Conservation (phyloP, 192 early-diverging fungal species). For the Chytriomyces sp. region DNA sequence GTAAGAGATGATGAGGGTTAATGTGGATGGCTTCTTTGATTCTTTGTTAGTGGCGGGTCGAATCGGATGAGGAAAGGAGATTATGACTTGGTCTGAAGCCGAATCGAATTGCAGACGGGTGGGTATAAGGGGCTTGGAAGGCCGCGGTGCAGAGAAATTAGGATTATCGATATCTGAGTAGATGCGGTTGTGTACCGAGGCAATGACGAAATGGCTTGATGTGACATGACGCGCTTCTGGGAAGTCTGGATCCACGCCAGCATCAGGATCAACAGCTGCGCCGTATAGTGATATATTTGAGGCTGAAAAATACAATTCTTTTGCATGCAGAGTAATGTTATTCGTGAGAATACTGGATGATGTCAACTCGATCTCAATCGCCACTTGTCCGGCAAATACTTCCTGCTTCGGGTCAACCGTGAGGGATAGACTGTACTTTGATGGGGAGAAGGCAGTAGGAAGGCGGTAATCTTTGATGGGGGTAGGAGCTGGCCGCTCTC, state of each 20-base stretch:
- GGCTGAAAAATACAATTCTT: background rate
- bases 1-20: slow-evolving; percentile 21
- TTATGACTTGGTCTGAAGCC: background rate
- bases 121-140: background rate
- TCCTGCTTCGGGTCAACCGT: background rate
- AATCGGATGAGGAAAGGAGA: background rate
- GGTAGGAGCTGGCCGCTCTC: background rate
- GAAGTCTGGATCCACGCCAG: background rate
- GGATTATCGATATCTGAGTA: background rate
- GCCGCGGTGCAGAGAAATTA: background rate
- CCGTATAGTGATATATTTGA: background rate
- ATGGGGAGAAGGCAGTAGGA: background rate
- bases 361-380: background rate
- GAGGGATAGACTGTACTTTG: background rate
- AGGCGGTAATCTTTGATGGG: background rate
- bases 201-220: background rate
- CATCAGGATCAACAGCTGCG: background rate
- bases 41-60: background rate
- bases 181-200: background rate
- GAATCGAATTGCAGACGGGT: background rate
- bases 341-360: background rate
- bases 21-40: too few relatives aligned
- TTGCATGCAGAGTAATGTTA: slow-evolving; percentile 1
- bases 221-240: background rate
- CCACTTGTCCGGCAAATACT: slow-evolving; percentile 1